A percentile compares a stretch with the other conserved stretches of the same genome.
Conservation (phyloP, 139 green algal species). For the Chlamydomonas incerta region DNA sequence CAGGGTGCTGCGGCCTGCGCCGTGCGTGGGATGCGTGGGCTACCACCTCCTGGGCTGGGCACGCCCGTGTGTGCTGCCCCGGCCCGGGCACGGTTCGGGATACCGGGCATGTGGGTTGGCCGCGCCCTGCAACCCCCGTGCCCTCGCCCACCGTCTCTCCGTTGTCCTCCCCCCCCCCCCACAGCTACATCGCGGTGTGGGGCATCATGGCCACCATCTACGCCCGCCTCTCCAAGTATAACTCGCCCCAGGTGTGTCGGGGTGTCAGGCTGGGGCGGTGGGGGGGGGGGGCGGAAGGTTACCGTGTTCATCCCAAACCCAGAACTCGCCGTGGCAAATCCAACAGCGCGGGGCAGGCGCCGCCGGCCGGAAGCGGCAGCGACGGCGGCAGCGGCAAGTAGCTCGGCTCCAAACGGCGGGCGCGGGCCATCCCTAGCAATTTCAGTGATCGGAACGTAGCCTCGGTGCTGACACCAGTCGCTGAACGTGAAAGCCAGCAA, state of each 20-base stretch:
- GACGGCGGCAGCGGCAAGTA: no score
- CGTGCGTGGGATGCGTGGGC: no score
- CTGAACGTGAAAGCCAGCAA: neutral
- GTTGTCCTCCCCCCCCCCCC: neutral
- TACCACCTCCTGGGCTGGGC: no score
- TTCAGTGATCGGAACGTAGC: no score
- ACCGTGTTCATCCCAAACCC: neutral
- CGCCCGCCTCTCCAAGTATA: constrained; percentile 7
- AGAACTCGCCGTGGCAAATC: no score
- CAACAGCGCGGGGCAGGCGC: neutral
- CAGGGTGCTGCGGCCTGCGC: no score
- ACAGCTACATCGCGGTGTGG: constrained; percentile 35
- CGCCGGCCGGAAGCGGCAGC: no score
- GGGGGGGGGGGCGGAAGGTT: neutral
- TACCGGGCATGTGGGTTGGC: no score
- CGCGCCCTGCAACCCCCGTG: neutral
- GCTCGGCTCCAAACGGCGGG: no score
- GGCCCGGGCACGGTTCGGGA: no score
- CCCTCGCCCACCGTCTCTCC: neutral
- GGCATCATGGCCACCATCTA: constrained; percentile 36
- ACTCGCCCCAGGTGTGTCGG: constrained; percentile 31
- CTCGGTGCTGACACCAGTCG: neutral
- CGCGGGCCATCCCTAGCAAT: no score
- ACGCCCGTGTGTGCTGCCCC: neutral
- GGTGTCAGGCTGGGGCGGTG: no score